Base-by-base conservation (phyloP, 306 rosid species). In the Glycine latifolia region DNA sequence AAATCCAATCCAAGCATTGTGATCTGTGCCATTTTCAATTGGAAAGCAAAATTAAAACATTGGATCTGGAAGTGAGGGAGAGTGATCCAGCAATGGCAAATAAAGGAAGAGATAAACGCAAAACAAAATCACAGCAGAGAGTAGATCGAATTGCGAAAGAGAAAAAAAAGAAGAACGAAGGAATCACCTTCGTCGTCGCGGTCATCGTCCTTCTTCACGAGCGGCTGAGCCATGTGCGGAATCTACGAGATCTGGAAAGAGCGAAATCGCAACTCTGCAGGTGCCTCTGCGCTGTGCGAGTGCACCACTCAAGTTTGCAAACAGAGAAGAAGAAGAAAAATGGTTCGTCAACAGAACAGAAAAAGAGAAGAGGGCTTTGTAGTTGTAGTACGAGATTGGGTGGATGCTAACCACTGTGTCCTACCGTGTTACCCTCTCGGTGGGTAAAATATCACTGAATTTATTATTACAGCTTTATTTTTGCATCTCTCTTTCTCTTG, bases 141-240 rank as follows among this genome's bases (percentile, higher is more conserved):
- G 59, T 65, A 67, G 70, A 89, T 87, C 84, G 81, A 84, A 87
- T 61, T n/a, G 39, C 20, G 74, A 71, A 33, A 31, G 67, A 8
- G 68, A 54, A 49, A 49, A 20, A 71, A 13, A 58, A 76, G n/a
- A 60, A 37, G 20, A 60, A 75, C 7, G 55, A 39, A 35, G 0
- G 56, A 43, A 75, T 59, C 71, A 96, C 99, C 96, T 93, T 96
- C 99, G 59, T 96, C 99, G 85, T 95, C 98, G 15, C 95, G 97
- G 90, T 95, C 99, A 88, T 95, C 98, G 87, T 95, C 99, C 82
- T 95, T 95, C 98, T 95, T 95, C 69, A 89, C 92, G 17, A 91
- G 86, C n/a, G 97, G 94, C 88, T 95, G 98, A 86, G 98, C 99
- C 99, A 95, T 95, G 61, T 46, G 77, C 31, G 59, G 77, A 85